Conservation (phyloP, 768 basidiomycete genomes). For the Pisolithus microcarpus region DNA sequence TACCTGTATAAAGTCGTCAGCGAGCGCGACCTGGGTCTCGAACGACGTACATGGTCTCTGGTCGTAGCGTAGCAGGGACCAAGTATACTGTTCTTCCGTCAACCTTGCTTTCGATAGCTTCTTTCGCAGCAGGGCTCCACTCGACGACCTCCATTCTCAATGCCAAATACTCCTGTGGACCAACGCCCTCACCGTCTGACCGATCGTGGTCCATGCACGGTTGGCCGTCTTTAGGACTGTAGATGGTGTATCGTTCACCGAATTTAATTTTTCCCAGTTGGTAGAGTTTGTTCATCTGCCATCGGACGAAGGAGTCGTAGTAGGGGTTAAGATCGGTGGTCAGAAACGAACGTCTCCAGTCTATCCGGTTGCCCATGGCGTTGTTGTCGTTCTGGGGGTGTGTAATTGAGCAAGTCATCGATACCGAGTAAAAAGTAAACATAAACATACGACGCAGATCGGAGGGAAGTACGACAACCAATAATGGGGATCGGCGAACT, state of each 20-base stretch:
- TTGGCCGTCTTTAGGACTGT: constrained; percentile 97
- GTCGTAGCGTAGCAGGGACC: constrained; percentile 92
- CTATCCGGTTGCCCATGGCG: constrained; percentile 87
- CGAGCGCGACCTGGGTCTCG: background rate
- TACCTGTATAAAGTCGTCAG: constrained; percentile 48
- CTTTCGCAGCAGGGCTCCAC: constrained; percentile 69
- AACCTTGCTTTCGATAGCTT: constrained; percentile 56
- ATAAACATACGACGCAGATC: constrained; percentile 69
- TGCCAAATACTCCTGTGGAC: constrained; percentile 92
- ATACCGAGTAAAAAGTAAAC: background rate
- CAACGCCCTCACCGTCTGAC: constrained; percentile 86
- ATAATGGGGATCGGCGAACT: constrained; percentile 90
- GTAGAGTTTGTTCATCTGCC: constrained; percentile 95
- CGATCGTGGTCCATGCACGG: constrained; percentile 99
- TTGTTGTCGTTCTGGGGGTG: constrained; percentile 58
- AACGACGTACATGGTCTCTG: constrained; percentile 83
- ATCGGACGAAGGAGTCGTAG: constrained; percentile 93
- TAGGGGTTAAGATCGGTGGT: constrained; percentile 96
- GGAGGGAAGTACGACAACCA: constrained; percentile 96
- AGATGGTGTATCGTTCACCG: constrained; percentile 96
- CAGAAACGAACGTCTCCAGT: constrained; percentile 93
- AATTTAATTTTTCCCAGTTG: constrained; percentile 91
- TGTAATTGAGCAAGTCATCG: background rate
- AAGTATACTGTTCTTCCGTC: constrained; percentile 80
- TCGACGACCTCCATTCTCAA: constrained; percentile 90